These are phyloP conservation scores for Cubamyces lactineus DNA, from an alignment of 768 basidiomycete species.

Conservation along the genomic window DNA sequence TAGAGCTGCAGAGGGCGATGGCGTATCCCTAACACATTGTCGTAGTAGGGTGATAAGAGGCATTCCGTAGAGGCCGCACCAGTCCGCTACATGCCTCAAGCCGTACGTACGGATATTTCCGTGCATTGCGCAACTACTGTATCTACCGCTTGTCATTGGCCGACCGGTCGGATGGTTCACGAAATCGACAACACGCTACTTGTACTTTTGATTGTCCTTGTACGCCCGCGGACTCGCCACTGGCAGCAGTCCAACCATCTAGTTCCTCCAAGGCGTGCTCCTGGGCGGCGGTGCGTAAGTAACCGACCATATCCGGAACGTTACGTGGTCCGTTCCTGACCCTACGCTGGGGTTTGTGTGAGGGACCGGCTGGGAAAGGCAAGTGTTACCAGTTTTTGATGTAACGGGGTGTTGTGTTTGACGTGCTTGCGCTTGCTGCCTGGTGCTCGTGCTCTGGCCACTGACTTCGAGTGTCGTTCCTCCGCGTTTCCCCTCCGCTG, in stretches of 20 bases:
- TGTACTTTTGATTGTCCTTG: too few species aligned
- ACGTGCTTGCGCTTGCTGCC: neutral
- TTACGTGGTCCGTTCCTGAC: neutral
- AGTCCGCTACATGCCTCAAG: neutral
- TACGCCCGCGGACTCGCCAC: too few species aligned
- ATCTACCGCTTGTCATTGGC: neutral
- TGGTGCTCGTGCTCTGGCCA: neutral
- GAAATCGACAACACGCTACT: too few species aligned
- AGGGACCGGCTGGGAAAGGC: neutral
- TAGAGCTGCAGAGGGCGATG: neutral
- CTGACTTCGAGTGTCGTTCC: neutral
- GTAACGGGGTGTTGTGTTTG: neutral
- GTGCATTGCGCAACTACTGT: neutral
- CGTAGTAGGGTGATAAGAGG: conserved; percentile 18
- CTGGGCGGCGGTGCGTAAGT: neutral
- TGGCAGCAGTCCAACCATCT: too few species aligned
- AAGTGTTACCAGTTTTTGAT: conserved; percentile 12
- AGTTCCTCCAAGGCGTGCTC: neutral
- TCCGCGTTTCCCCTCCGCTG: neutral
- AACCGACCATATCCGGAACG: conserved; percentile 4
- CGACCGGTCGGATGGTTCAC: too few species aligned
- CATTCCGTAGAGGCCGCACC: conserved; percentile 3
- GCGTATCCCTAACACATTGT: conserved; percentile 18
- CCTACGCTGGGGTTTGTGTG: neutral
- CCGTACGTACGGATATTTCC: conserved; percentile 9